These are phyloP conservation scores for Lolium perenne DNA, from an alignment of 176 grass and related monocot genomes.

Conservation along the genomic window DNA sequence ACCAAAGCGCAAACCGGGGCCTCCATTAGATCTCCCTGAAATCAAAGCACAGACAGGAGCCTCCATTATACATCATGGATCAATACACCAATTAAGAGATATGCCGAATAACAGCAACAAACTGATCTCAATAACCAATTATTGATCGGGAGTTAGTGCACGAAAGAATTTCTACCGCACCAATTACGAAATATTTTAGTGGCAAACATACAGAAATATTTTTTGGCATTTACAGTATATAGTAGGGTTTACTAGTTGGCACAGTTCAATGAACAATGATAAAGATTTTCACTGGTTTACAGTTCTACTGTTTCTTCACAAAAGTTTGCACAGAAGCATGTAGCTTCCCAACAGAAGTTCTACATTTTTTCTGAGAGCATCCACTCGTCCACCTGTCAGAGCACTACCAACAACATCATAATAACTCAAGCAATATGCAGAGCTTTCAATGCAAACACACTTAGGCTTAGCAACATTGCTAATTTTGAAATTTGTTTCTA, in stretches of 20 bases:
- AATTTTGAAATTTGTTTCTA: constrained; percentile 25
- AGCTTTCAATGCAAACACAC: not conserved
- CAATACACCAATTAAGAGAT: not conserved
- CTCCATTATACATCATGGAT: not conserved
- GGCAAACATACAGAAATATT: too few species aligned
- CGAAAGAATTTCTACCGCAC: too few species aligned
- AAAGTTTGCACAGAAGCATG: constrained; percentile 61
- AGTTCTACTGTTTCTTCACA: too few species aligned
- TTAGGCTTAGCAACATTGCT: not conserved
- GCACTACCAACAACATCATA: constrained; percentile 40
- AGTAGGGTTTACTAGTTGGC: too few species aligned
- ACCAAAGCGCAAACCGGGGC: not conserved
- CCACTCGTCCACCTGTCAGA: constrained; percentile 80
- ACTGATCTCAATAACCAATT: too few species aligned
- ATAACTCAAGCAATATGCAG: constrained; percentile 37
- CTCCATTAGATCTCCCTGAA: constrained; percentile 18
- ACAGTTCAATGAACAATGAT: too few species aligned
- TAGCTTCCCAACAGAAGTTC: constrained; percentile 86
- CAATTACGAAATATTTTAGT: too few species aligned
- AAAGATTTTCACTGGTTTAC: too few species aligned
- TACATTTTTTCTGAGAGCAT: constrained; percentile 80
- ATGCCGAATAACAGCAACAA: not conserved
- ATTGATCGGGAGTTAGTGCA: too few species aligned
- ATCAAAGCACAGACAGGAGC: not conserved
- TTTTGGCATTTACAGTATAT: too few species aligned